These are phyloP conservation scores for Fusarium veterinarium DNA, from an alignment of 2,329 filamentous ascomycete genomes.

Conservation along the genomic window DNA sequence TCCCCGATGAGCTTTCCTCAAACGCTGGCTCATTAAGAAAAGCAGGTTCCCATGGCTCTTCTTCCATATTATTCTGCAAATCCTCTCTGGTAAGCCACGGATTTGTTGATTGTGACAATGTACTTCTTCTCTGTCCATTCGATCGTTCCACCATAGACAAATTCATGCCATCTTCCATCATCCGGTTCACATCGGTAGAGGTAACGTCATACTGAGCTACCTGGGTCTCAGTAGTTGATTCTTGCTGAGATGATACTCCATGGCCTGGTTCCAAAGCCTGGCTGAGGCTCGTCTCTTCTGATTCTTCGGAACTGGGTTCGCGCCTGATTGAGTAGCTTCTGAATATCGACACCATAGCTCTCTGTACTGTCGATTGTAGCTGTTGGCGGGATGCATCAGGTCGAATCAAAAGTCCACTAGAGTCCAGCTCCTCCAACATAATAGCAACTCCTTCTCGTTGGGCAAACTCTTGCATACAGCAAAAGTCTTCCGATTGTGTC, in stretches of 20 bases:
- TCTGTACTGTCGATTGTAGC: background rate
- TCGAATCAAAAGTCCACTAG: background rate
- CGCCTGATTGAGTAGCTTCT: background rate
- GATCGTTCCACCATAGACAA: too few relatives aligned
- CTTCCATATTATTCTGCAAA: too few relatives aligned
- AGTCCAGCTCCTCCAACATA: background rate
- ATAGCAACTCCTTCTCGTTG: background rate
- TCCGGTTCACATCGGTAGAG: rapidly evolving
- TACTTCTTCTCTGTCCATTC: rapidly evolving
- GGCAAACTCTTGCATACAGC: background rate
- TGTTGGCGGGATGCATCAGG: background rate
- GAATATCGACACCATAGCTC: background rate
- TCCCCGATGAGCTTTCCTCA: rapidly evolving
- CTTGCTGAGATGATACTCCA: background rate
- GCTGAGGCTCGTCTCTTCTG: background rate
- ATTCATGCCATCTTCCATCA: rapidly evolving
- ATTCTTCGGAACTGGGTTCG: rapidly evolving
- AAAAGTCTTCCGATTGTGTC: background rate
- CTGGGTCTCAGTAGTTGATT: rapidly evolving
- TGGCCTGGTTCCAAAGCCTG: rapidly evolving
- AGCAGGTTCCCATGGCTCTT: background rate
- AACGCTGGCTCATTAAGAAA: background rate
- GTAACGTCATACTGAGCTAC: too few relatives aligned
- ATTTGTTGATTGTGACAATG: too few relatives aligned
- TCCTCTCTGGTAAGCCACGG: too few relatives aligned